Evolutionary conservation across 192 early-diverging fungal genomes (phyloP).

Genomic region (Backusella circina): DNA sequence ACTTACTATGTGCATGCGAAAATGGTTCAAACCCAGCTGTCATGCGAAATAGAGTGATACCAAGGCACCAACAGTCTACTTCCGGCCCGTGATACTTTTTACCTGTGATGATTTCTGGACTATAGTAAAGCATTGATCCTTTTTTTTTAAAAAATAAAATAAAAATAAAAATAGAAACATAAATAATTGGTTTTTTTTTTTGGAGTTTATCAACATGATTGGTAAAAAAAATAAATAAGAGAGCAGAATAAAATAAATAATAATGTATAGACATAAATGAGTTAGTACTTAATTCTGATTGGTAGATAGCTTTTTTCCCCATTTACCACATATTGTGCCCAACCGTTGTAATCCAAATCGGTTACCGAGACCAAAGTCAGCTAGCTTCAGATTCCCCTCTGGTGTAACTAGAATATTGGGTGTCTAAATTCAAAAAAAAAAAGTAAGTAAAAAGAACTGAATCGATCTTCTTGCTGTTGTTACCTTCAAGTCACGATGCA

Average conservation of each 20-base stretch:
- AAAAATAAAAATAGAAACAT: slow-evolving; percentile 37
- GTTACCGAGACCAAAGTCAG: slow-evolving; percentile 93
- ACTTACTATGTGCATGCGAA: slow-evolving; percentile 38
- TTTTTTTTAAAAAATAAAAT: slow-evolving; percentile 16
- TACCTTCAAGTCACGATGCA: slow-evolving; percentile 90
- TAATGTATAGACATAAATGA: background rate
- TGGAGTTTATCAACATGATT: background rate
- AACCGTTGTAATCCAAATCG: slow-evolving; percentile 68
- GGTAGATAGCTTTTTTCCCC: background rate
- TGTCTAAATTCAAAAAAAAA: slow-evolving; percentile 29
- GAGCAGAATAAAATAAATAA: background rate
- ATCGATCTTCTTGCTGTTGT: slow-evolving; percentile 32
- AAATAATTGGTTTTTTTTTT: slow-evolving; percentile 33
- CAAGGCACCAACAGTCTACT: slow-evolving; percentile 94
- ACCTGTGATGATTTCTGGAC: slow-evolving; percentile 89
- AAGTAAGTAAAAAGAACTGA: background rate
- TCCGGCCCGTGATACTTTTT: slow-evolving; percentile 91
- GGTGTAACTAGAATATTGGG: slow-evolving; percentile 80
- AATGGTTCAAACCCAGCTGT: slow-evolving; percentile 54
- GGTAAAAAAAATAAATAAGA: background rate
- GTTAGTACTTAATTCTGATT: background rate
- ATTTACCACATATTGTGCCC: slow-evolving; percentile 81
- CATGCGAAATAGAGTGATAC: slow-evolving; percentile 87
- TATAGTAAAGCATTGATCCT: slow-evolving; percentile 84
- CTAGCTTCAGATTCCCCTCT: slow-evolving; percentile 72